Evolutionary conservation across 805 yeast species (phyloP).

Genomic region (Cyberlindnera maritima): DNA sequence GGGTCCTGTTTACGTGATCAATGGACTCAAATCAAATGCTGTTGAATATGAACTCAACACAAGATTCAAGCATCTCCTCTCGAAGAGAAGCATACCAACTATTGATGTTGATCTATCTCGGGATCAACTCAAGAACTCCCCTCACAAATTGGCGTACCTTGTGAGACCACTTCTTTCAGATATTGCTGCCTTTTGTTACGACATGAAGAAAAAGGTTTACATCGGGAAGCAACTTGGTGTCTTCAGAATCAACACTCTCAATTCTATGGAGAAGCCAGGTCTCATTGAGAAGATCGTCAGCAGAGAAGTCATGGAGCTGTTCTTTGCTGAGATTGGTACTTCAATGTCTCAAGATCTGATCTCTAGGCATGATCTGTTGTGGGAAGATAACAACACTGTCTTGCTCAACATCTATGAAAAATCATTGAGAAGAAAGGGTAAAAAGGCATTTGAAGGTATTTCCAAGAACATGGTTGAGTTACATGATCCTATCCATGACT

Average conservation of each 20-base stretch:
- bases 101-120: conserved; percentile 37
- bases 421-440: conserved; percentile 30
- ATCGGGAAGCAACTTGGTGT: conserved; percentile 87
- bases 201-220: conserved; percentile 50
- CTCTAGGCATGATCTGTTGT: conserved; percentile 68
- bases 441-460: conserved; percentile 27
- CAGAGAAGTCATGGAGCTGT: conserved; percentile 2
- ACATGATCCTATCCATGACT: conserved; percentile 89
- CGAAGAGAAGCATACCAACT: conserved; percentile 31
- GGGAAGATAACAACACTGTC: conserved; percentile 94
- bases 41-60: conserved; percentile 68
- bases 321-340: conserved; percentile 38
- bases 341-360: conserved; percentile 46
- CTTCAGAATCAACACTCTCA: conserved; percentile 85
- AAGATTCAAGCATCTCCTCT: conserved; percentile 57
- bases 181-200: conserved; percentile 83
- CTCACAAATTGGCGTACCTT: conserved; percentile 44
- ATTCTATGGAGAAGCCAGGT: conserved; percentile 85
- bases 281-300: conserved; percentile 70
- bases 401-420: conserved; percentile 71
- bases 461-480: conserved; percentile 48
- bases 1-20: conserved; percentile 82
- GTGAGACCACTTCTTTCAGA: conserved; percentile 66
- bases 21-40: conserved; percentile 64
- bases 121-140: conserved; percentile 34